Conservation (phyloP, 306 rosid genomes). For the Mucuna pruriens region DNA sequence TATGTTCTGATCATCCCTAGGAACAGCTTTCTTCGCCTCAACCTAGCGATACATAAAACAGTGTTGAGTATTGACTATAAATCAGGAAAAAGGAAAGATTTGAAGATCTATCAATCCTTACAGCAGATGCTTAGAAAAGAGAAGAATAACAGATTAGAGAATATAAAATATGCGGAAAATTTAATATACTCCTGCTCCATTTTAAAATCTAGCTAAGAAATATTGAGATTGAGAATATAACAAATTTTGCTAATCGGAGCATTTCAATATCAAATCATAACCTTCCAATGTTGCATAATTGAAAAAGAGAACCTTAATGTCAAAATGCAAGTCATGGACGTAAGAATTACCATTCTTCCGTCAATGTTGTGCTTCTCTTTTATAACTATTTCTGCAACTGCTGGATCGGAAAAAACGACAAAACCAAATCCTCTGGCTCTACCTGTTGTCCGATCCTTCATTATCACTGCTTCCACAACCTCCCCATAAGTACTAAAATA, state of each 20-base stretch:
- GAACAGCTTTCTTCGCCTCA: conserved; percentile 99
- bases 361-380: conserved; percentile 96
- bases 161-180: not conserved
- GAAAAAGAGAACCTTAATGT: conserved; percentile 34
- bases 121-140: conserved; percentile 31
- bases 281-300: conserved; percentile 15
- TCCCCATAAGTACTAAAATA: conserved; percentile 87
- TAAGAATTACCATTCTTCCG: conserved; percentile 87
- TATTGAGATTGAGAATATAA: conserved; percentile 23
- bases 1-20: conserved; percentile 92
- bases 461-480: conserved; percentile 95
- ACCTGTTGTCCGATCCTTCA: conserved; percentile 99
- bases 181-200: conserved; percentile 18
- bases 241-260: conserved; percentile 28
- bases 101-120: conserved; percentile 1
- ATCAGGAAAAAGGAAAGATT: not conserved
- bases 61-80: conserved; percentile 20
- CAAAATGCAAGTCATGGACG: conserved; percentile 39
- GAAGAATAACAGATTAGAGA: not conserved
- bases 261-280: conserved; percentile 33
- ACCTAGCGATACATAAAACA: conserved; percentile 61
- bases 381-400: conserved; percentile 77
- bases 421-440: conserved; percentile 99
- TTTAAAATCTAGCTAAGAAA: conserved; percentile 33
- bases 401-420: conserved; percentile 85